Evolutionary conservation across 73 alveolate genomes (phyloP), one percentile per base, ranked within the genome.

Genomic region (Paramecium sexaurelia): DNA sequence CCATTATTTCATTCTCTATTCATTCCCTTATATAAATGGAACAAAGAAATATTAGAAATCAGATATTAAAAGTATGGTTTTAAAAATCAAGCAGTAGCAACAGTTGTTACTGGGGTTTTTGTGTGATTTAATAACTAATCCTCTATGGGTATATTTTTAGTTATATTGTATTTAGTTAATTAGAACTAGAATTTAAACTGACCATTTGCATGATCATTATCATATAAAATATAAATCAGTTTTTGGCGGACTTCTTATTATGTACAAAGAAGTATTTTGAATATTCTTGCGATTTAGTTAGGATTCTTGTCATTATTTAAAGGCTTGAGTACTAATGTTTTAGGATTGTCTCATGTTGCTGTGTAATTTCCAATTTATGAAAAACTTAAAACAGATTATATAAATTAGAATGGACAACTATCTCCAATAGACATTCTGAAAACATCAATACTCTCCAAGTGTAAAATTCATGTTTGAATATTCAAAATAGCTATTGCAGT

Each of bases 291-390:
- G 15, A 15, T 55, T 13, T 35, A 88, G 94, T 90, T 69, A 88
- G 94, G 94, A 24, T 88, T 88, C 19, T 40, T 68, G 9, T 51
- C 94, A 26, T 87, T 88, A 32, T 88, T 40, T 40, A 88, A 88
- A 33, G 94, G 91, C 6, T 71, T 88, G 32, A 84, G 94, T 5
- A 91, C 94, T n/a, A 56, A 90, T 10, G 55, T 88, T 13, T 68
- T 88, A 69, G 94, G 94, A 7, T 47, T 88, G 22, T 68, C 94
- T 26, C 94, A 88, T 43, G 94, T 88, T 39, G 94, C 94, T 32
- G 75, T 88, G 7, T 51, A 88, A 40, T 88, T 88, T 82, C 94
- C 94, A 9, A 69, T 88, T 20, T 88, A 88, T 68, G 94, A 88
- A 84, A 41, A 67, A 13, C 55, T 88, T 6, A 88, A 88, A 51